Conservation (phyloP, 495 filamentous ascomycete genomes). For the Penicilliopsis zonata region DNA sequence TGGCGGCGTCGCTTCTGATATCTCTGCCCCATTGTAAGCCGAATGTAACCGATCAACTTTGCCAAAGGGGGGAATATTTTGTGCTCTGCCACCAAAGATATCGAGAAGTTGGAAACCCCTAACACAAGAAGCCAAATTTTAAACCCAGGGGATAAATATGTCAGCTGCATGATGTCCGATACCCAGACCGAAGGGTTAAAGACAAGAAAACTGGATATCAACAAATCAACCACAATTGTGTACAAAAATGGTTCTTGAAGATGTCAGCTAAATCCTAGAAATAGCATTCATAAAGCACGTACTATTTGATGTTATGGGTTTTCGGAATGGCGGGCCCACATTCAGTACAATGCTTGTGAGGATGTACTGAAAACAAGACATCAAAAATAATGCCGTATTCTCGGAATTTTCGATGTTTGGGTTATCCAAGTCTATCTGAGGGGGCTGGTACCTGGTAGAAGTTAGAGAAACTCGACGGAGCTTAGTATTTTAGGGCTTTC, state of each 20-base stretch:
- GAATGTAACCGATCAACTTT: constrained; percentile 48
- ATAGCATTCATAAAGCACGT: constrained; percentile 14
- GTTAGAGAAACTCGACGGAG: no score
- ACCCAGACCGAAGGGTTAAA: constrained; percentile 59
- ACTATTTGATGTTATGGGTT: constrained; percentile 71
- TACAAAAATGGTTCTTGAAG: constrained; percentile 63
- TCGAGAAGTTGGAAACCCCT: constrained; percentile 49
- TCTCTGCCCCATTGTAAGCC: constrained; percentile 39
- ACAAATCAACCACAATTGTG: constrained; percentile 55
- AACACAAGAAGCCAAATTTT: constrained; percentile 57
- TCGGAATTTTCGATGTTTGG: constrained; percentile 83
- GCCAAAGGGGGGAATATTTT: constrained; percentile 58
- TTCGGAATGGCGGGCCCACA: constrained; percentile 79
- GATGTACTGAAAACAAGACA: constrained; percentile 92
- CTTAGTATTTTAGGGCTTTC: no score
- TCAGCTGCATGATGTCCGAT: constrained; percentile 70
- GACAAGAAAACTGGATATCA: constrained; percentile 65
- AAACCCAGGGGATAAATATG: constrained; percentile 56
- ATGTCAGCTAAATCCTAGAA: constrained; percentile 8
- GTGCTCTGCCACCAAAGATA: constrained; percentile 61
- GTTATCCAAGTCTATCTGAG: constrained; percentile 57
- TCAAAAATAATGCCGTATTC: constrained; percentile 79
- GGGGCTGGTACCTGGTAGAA: constrained; percentile 59
- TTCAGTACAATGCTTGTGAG: constrained; percentile 78
- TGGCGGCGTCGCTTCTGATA: constrained; percentile 65